These are phyloP conservation scores for Termitomyces sp. DNA, from an alignment of 768 basidiomycete genomes.

Conservation along the genomic window DNA sequence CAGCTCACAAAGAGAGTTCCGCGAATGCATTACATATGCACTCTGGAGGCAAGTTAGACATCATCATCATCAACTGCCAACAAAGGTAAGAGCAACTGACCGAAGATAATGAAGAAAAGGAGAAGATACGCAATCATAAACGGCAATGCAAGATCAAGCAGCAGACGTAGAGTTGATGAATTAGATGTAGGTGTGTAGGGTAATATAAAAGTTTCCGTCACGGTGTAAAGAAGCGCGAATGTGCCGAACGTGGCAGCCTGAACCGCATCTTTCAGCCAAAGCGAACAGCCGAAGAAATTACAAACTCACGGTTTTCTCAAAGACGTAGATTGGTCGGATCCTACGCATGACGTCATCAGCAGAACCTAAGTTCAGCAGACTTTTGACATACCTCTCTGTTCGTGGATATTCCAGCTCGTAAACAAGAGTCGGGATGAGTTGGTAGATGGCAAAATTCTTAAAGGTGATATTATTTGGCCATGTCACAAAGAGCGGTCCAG, in stretches of 20 bases:
- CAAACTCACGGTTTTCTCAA: constrained; percentile 62
- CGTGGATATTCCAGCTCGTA: constrained; percentile 97
- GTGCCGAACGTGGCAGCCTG: constrained; percentile 90
- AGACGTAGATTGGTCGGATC: constrained; percentile 75
- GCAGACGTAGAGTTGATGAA: constrained; percentile 67
- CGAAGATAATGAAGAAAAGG: constrained; percentile 83
- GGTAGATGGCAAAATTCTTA: constrained; percentile 79
- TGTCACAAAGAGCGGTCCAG: constrained; percentile 57
- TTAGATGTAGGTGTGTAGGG: constrained; percentile 67
- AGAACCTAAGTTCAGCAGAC: background rate
- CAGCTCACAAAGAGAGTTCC: constrained; percentile 78
- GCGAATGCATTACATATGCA: constrained; percentile 97
- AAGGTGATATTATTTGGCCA: constrained; percentile 87
- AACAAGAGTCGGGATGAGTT: constrained; percentile 86
- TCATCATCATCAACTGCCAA: background rate
- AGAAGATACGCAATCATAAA: constrained; percentile 92
- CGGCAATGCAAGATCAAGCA: constrained; percentile 85
- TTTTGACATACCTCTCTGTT: constrained; percentile 58
- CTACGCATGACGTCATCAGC: constrained; percentile 21
- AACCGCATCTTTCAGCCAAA: constrained; percentile 32
- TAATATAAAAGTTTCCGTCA: constrained; percentile 91
- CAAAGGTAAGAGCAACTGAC: constrained; percentile 26
- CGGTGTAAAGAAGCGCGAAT: constrained; percentile 88
- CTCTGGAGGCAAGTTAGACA: constrained; percentile 38
- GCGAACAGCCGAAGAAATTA: constrained; percentile 14